Evolutionary conservation across 768 basidiomycete genomes (phyloP), one percentile per base, ranked within the genome.

Genomic region (Daedaleopsis nitida): DNA sequence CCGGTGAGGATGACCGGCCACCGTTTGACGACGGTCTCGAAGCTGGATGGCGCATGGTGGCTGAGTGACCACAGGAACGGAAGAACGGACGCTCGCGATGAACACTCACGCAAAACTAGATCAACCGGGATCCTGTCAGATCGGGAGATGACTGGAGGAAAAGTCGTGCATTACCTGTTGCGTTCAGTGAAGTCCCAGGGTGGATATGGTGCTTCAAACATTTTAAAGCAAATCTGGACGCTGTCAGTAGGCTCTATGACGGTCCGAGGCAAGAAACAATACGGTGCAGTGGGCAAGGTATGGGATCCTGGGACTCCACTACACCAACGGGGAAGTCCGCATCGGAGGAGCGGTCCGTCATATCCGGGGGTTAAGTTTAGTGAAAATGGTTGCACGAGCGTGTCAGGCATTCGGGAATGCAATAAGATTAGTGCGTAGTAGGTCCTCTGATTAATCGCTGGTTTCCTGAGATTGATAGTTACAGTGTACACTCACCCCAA

Each of bases 1-100:
- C 75, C 79, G 1, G 94, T 93, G 57, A 96, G 81, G 68, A 98
- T 96, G 50, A 90, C 80, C 5, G 91, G 91, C 88, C 93, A 94
- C 57, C 91, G 80, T 71, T 81, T 87, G 52, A 87, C 72, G 16
- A 94, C 88, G 0, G 92, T 94, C 60, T 89, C 86, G 65, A 89
- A 92, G 60, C 91, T 92, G 65, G 23, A 57, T 32, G 11, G 23
- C 17, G 21, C 45, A n/a, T 19, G 24, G 42, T 13, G 16, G 16
- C 51, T 34, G 37, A 21, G 16, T 24, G 35, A 14, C 6, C 16
- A 45, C 34, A 23, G 17, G 13, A n/a, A 35, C n/a, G 35, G 23
- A 24, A 48, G 38, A 16, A n/a, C n/a, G n/a, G n/a, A n/a, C n/a
- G 24, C 52, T 49, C 21, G 13, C 39, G 39, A 42, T 42, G 39